Evolutionary conservation across 2,329 filamentous ascomycete species (phyloP), one percentile per base, ranked within the genome.

Genomic region (Reticulascus tulasneorum): DNA sequence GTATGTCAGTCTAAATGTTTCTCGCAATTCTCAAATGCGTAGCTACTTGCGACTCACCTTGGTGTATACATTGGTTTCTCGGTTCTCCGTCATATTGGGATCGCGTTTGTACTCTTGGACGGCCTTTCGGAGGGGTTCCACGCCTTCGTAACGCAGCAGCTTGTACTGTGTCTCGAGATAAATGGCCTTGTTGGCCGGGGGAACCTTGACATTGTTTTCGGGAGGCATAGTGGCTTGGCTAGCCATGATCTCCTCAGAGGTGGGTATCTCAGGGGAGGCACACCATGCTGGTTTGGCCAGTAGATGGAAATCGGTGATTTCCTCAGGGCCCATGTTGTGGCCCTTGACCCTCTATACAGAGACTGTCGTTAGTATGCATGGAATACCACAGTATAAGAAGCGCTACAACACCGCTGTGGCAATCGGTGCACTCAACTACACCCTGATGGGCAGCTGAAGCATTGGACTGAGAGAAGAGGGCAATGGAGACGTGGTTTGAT

Each of bases 151-250:
- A 4, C 89, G 74, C 7, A 88, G 68, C 2, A 95, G 72, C 4
- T 78, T 67, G 52, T 93, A 94, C 32, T 94, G 86, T 0, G 78
- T 73, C 21, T 77, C 66, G 0, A 95, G 65, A 39, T 94, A 95
- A 0, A 71, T 66, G 2, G 78, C 69, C 29, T 76, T 82, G 5
- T 68, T 77, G 0, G 59, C 45, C 68, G 82, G 91, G 0, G 79
- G 64, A 0, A 67, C 66, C 1, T 72, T 45, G 15, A 80, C 63
- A 7, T 63, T 63, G 47, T 87, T 87, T 0, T 63, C 49, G 0
- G 65, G 59, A 0, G 81, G 52, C 5, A 59, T 47, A 2, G 49
- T 39, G 0, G 50, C 40, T 2, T 52, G 31, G 1, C 49, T 38
- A 1, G 55, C 54, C 23, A 75, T 56, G 7, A 84, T 64, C 50